Conservation (phyloP, 2,329 filamentous ascomycete genomes). For the Dendryphion nanum region DNA sequence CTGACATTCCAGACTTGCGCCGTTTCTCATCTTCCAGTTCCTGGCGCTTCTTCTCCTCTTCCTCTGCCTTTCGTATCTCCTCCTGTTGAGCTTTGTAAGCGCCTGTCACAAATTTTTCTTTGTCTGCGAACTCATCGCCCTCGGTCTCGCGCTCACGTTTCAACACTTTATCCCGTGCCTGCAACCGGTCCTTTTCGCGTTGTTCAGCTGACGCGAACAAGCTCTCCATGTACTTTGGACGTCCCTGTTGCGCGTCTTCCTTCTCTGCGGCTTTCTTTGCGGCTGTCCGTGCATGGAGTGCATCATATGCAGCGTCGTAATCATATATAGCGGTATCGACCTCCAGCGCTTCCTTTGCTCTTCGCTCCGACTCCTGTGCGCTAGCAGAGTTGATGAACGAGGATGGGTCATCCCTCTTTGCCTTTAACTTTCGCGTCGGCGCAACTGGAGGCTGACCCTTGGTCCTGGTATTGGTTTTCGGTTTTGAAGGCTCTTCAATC, state of each 20-base stretch:
- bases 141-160: conserved; percentile 75
- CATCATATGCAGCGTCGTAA: conserved; percentile 81
- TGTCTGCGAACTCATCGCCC: conserved; percentile 76
- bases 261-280: conserved; percentile 56
- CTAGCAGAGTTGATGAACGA: conserved; percentile 64
- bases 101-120: conserved; percentile 82
- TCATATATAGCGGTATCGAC: conserved; percentile 77
- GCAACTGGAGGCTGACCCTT: conserved; percentile 31
- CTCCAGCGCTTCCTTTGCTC: conserved; percentile 63
- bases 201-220: conserved; percentile 71
- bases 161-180: conserved; percentile 78
- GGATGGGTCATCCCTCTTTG: conserved; percentile 34
- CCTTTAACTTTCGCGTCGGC: conserved; percentile 38
- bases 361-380: conserved; percentile 60
- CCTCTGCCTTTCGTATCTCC: conserved; percentile 68
- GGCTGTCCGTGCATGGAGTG: conserved; percentile 59
- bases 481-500: conserved; percentile 18
- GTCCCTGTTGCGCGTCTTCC: conserved; percentile 57
- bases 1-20: conserved; percentile 69
- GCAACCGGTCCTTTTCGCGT: conserved; percentile 73
- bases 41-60: conserved; percentile 66
- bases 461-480: conserved; percentile 35
- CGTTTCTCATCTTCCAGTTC: conserved; percentile 66
- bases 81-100: conserved; percentile 81
- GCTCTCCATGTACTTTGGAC: conserved; percentile 76